A percentile compares a stretch with the other conserved stretches of the same genome.
Evolutionary conservation across 345 rosid genomes (phyloP).

Genomic region (Brassica incana): DNA sequence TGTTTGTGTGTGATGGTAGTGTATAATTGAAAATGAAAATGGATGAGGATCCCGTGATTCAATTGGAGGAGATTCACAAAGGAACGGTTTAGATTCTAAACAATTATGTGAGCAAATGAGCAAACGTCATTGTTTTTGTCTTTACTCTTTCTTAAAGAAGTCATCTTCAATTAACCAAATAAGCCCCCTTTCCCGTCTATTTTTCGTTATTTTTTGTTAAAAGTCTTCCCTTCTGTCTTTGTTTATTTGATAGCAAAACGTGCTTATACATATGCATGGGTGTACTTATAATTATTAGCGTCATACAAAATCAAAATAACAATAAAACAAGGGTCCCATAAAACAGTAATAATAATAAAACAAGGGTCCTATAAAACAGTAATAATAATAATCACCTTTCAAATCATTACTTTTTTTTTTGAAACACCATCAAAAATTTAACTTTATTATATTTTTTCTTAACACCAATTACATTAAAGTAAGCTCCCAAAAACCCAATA

Average conservation of each 20-base stretch:
- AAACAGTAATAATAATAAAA: not conserved
- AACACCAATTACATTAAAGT: not conserved
- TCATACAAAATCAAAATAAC: not conserved
- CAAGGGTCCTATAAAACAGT: not conserved
- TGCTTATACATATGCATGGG: not conserved
- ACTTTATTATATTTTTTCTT: too few species aligned
- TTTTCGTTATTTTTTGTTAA: not conserved
- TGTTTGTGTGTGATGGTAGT: not conserved
- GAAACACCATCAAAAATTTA: too few species aligned
- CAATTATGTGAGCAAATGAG: too few species aligned
- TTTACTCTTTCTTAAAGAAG: not conserved
- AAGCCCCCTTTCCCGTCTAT: not conserved
- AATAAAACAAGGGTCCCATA: not conserved
- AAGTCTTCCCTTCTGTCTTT: not conserved
- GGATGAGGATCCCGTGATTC: not conserved
- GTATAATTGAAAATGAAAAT: not conserved
- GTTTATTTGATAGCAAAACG: constrained; percentile 20
- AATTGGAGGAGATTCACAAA: not conserved
- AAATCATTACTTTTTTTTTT: not conserved
- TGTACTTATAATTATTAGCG: constrained; percentile 1
- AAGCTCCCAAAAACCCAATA: not conserved
- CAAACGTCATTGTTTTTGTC: not conserved
- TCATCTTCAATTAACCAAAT: not conserved
- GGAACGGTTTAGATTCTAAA: too few species aligned
- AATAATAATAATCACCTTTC: not conserved